Conservation (phyloP, 495 filamentous ascomycete genomes). For the Annulohypoxylon stygium region DNA sequence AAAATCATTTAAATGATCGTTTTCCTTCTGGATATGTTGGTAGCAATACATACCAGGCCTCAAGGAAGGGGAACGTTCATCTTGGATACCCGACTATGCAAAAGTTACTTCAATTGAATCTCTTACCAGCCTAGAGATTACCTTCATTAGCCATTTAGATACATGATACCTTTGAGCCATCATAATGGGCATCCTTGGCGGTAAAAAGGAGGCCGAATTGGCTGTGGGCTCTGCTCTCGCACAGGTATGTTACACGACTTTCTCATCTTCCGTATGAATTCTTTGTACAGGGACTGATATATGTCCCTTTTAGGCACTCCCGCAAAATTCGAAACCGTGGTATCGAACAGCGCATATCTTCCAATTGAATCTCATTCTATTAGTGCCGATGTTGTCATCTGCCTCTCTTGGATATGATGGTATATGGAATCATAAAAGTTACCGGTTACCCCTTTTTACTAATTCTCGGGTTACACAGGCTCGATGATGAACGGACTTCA, state of each 20-base stretch:
- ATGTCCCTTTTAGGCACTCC: neutral
- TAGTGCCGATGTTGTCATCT: constrained; percentile 13
- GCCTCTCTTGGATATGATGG: constrained; percentile 17
- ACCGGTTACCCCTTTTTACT: neutral
- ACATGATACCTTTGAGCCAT: neutral
- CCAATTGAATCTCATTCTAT: constrained; percentile 10
- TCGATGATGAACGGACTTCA: constrained; percentile 22
- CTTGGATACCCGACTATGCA: neutral
- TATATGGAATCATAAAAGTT: neutral
- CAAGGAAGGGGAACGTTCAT: too few relatives aligned
- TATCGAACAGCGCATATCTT: constrained; percentile 6
- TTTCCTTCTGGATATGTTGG: neutral
- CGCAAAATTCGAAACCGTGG: neutral
- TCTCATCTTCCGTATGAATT: neutral
- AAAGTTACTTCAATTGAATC: neutral
- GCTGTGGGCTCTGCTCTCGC: constrained; percentile 8
- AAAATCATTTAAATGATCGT: neutral
- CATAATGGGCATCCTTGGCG: neutral
- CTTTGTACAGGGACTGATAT: neutral
- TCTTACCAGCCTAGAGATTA: neutral
- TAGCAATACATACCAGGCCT: neutral
- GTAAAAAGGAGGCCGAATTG: constrained; percentile 21
- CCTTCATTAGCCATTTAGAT: neutral
- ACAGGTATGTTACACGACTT: neutral
- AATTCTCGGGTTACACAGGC: neutral